phyloP scores from a whole-genome alignment of 441 rosid species.

The Theobroma grandiflorum region DNA sequence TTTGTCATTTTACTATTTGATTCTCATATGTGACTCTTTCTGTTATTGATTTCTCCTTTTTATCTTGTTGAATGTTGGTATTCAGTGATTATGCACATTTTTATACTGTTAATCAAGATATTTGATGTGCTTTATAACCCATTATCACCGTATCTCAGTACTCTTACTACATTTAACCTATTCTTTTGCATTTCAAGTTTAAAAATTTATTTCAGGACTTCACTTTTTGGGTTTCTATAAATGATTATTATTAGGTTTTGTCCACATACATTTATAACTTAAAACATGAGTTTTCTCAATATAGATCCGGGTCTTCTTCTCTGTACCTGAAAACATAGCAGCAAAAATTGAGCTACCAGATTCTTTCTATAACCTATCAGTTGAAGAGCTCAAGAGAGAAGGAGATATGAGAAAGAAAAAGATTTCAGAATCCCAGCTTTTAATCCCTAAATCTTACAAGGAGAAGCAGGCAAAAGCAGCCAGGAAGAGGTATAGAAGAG shows the following conservation, averaged over 20 bases:
- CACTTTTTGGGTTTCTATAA: neutral
- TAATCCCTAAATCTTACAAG: slow-evolving; percentile 84
- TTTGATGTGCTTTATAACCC: neutral
- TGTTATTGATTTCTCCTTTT: neutral
- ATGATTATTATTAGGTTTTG: neutral
- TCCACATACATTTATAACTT: neutral
- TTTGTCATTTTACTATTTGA: neutral
- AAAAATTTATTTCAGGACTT: neutral
- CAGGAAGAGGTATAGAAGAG: slow-evolving; percentile 64
- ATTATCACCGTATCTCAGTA: neutral
- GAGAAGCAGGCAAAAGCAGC: slow-evolving; percentile 90
- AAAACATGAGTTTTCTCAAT: slow-evolving; percentile 9
- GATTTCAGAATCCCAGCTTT: slow-evolving; percentile 83
- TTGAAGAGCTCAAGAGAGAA: slow-evolving; percentile 77
- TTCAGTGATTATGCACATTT: neutral
- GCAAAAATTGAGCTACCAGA: slow-evolving; percentile 88
- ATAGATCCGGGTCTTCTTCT: slow-evolving; percentile 80
- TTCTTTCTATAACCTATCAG: slow-evolving; percentile 82
- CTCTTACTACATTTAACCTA: neutral
- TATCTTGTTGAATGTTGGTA: neutral
- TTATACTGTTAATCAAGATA: neutral
- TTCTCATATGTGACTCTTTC: neutral
- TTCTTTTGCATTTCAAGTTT: neutral
- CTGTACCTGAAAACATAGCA: slow-evolving; percentile 83
- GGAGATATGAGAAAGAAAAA: slow-evolving; percentile 85